Conservation (phyloP, 345 rosid genomes). For the Brassica rapa region DNA sequence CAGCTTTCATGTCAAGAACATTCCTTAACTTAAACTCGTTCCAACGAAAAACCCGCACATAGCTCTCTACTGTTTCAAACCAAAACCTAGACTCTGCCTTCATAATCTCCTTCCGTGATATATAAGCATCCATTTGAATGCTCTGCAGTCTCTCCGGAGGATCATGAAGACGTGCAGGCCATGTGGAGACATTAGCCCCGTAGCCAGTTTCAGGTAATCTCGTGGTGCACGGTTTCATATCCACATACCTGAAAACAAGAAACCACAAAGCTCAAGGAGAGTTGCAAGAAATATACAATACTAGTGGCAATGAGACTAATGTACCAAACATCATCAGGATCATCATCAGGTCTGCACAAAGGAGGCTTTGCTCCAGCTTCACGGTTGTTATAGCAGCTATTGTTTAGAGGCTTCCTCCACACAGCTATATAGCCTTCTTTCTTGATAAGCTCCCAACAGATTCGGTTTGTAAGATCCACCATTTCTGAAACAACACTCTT, state of each 20-base stretch:
- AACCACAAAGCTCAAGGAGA: constrained; percentile 8
- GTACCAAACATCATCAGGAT: constrained; percentile 68
- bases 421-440: constrained; percentile 60
- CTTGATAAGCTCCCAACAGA: constrained; percentile 66
- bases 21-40: constrained; percentile 53
- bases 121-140: constrained; percentile 60
- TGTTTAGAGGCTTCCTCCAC: constrained; percentile 67
- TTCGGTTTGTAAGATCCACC: constrained; percentile 49
- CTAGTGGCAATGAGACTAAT: background rate
- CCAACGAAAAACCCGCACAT: constrained; percentile 56
- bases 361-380: constrained; percentile 51
- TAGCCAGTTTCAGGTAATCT: constrained; percentile 54
- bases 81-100: constrained; percentile 67
- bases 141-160: constrained; percentile 65
- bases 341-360: constrained; percentile 50
- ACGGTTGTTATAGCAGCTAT: constrained; percentile 55
- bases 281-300: background rate
- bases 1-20: constrained; percentile 73
- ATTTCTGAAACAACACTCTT: constrained; percentile 48
- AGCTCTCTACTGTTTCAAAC: constrained; percentile 56
- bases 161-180: constrained; percentile 65
- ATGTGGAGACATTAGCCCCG: constrained; percentile 56
- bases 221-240: constrained; percentile 55
- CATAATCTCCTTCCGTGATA: constrained; percentile 61
- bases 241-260: constrained; percentile 52